A percentile compares a stretch with the other conserved stretches of the same genome.
These are phyloP conservation scores for Bimuria novae-zelandiae DNA, from an alignment of 2,329 filamentous ascomycete genomes.

Conservation along the genomic window DNA sequence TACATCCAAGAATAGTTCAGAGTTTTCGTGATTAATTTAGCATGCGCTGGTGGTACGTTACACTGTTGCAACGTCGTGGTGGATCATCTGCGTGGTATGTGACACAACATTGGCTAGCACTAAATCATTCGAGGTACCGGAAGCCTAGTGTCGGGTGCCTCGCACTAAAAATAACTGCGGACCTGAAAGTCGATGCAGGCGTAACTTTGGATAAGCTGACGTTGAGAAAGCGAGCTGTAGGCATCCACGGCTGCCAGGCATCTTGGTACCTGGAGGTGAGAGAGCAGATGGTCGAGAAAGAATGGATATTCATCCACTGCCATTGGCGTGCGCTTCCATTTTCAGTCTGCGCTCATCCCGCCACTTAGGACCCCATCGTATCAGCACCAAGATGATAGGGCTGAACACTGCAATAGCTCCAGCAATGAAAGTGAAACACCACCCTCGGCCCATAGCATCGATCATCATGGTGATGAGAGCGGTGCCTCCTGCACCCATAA, in stretches of 20 bases:
- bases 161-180: too few relatives aligned
- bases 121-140: neutral
- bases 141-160: too few relatives aligned
- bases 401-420: constrained; percentile 45
- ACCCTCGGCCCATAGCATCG: constrained; percentile 44
- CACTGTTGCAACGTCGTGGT: neutral
- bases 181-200: too few relatives aligned
- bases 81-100: neutral
- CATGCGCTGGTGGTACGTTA: neutral
- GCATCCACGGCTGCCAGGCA: neutral
- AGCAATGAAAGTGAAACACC: constrained; percentile 52
- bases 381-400: constrained; percentile 49
- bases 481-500: constrained; percentile 44
- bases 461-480: constrained; percentile 45
- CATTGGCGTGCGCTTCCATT: constrained; percentile 6
- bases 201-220: too few relatives aligned
- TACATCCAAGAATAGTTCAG: neutral
- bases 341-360: constrained; percentile 46
- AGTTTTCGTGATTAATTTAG: neutral
- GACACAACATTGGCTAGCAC: neutral
- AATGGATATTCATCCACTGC: neutral
- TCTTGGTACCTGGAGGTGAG: too few relatives aligned
- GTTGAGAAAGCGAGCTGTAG: neutral
- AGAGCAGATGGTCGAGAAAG: too few relatives aligned
- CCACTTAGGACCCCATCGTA: constrained; percentile 50